Conservation (phyloP, 371 early-diverging fungal genomes). For the Mucor ambiguus region DNA sequence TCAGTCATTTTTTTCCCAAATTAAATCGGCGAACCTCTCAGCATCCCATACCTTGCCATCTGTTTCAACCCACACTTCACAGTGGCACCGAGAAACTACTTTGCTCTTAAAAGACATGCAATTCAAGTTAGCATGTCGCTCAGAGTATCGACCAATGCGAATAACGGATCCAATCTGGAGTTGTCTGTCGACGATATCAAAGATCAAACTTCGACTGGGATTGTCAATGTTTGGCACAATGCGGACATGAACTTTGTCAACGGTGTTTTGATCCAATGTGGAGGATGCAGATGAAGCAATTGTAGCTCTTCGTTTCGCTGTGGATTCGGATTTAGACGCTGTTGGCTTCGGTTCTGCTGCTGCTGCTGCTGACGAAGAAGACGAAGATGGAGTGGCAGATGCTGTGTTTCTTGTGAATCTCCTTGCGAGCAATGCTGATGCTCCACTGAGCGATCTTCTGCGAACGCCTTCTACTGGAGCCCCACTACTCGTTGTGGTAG, state of each 20-base stretch:
- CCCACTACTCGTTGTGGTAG: slow-evolving; percentile 13
- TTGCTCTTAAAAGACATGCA: slow-evolving; percentile 90
- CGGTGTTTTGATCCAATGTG: background rate
- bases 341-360: background rate
- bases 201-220: slow-evolving; percentile 73
- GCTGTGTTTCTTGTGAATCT: slow-evolving; percentile 9
- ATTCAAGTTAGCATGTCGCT: slow-evolving; percentile 62
- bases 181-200: slow-evolving; percentile 83
- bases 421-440: slow-evolving; percentile 19
- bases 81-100: slow-evolving; percentile 92
- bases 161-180: slow-evolving; percentile 70
- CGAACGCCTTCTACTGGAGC: background rate
- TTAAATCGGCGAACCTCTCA: background rate
- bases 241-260: slow-evolving; percentile 60
- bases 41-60: slow-evolving; percentile 65
- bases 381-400: background rate
- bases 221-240: slow-evolving; percentile 81
- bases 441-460: slow-evolving; percentile 20
- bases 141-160: slow-evolving; percentile 84
- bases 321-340: background rate
- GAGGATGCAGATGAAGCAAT: slow-evolving; percentile 9
- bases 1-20: background rate
- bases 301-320: background rate
- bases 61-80: slow-evolving; percentile 86
- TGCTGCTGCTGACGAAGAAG: background rate